Percentiles rank a stretch among this genome's conserved stretches.
Evolutionary conservation across 352 stramenopile genomes (phyloP).

Genomic region (Globisporangium polare): DNA sequence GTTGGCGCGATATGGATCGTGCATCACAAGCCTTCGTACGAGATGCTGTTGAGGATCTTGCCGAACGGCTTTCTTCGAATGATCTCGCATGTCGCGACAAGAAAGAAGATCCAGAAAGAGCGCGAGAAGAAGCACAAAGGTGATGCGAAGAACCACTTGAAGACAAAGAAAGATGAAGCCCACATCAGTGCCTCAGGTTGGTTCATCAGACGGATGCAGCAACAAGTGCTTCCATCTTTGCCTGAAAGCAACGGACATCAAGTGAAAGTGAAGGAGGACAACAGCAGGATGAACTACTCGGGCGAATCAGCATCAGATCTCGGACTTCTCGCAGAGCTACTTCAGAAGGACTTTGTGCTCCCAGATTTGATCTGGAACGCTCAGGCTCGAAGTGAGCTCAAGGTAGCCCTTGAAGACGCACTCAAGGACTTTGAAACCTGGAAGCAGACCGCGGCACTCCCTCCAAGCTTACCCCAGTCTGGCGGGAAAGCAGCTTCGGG

Average conservation of each 20-base stretch:
- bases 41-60: slow-evolving; percentile 59
- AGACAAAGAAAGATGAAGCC: slow-evolving; percentile 22
- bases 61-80: slow-evolving; percentile 77
- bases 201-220: slow-evolving; percentile 70
- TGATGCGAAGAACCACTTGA: slow-evolving; percentile 22
- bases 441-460: slow-evolving; percentile 22
- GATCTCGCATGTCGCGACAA: slow-evolving; percentile 49
- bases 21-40: slow-evolving; percentile 68
- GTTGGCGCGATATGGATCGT: slow-evolving; percentile 74
- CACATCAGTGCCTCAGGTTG: slow-evolving; percentile 28
- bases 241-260: slow-evolving; percentile 18
- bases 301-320: slow-evolving; percentile 72
- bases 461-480: slow-evolving; percentile 13
- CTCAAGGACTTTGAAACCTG: slow-evolving; percentile 52
- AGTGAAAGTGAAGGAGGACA: slow-evolving; percentile 42
- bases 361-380: slow-evolving; percentile 82
- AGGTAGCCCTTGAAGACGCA: slow-evolving; percentile 34
- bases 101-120: slow-evolving; percentile 63
- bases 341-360: slow-evolving; percentile 70
- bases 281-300: slow-evolving; percentile 58
- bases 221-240: slow-evolving; percentile 49
- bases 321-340: slow-evolving; percentile 52
- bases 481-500: slow-evolving; percentile 19
- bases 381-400: slow-evolving; percentile 48
- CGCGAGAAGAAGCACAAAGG: slow-evolving; percentile 29